Percentiles rank a stretch among this genome's conserved stretches.
These are phyloP conservation scores for Zelonia costaricensis DNA, from an alignment of 208 protist species.

Conservation along the genomic window DNA sequence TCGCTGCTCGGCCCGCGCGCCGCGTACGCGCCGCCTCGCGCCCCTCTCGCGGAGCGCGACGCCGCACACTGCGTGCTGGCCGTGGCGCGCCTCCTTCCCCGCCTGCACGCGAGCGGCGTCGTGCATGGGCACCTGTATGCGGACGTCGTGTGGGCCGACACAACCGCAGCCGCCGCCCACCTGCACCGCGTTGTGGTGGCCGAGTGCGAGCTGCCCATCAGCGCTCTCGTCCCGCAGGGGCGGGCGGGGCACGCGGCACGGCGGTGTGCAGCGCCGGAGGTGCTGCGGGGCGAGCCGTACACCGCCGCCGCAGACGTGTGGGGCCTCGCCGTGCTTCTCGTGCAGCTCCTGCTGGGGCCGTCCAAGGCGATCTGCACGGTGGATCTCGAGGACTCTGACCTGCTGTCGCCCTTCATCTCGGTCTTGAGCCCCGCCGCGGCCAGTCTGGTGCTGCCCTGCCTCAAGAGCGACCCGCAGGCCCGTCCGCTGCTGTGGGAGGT, in stretches of 20 bases:
- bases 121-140: constrained; percentile 62
- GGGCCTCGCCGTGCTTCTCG: constrained; percentile 68
- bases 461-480: constrained; percentile 49
- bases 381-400: constrained; percentile 63
- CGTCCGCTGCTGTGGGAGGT: constrained; percentile 60
- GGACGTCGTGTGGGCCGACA: constrained; percentile 28
- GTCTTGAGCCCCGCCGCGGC: constrained; percentile 35
- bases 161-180: background rate
- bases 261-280: constrained; percentile 63
- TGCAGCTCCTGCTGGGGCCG: constrained; percentile 47
- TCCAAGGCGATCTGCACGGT: constrained; percentile 45
- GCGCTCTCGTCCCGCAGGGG: constrained; percentile 54
- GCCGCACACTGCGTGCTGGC: constrained; percentile 35
- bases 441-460: constrained; percentile 66
- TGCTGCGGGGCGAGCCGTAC: constrained; percentile 47
- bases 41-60: constrained; percentile 35
- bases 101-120: constrained; percentile 48
- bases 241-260: constrained; percentile 30
- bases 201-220: constrained; percentile 62
- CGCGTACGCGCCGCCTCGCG: constrained; percentile 7
- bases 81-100: constrained; percentile 32
- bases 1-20: constrained; percentile 9
- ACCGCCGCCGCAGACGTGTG: constrained; percentile 67
- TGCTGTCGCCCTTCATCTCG: constrained; percentile 61
- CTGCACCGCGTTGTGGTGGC: constrained; percentile 31